phyloP scores from a whole-genome alignment of 257 asterid species.

The Paraleonurus japonicus region DNA sequence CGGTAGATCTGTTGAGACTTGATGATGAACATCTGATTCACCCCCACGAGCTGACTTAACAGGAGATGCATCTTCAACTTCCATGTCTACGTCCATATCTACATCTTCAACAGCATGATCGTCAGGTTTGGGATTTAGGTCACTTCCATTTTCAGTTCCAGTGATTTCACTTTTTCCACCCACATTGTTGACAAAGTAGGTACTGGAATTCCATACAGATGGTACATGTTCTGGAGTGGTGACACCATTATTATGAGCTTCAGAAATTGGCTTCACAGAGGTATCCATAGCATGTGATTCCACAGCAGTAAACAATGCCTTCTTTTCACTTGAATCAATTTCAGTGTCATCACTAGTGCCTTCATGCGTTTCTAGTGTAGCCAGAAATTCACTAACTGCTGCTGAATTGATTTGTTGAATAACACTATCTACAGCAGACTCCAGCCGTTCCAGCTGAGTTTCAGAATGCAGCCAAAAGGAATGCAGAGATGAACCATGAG shows the following conservation, averaged over 20 bases:
- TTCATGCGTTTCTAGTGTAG: constrained; percentile 32
- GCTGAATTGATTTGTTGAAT: constrained; percentile 31
- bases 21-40: constrained; percentile 36
- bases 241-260: constrained; percentile 34
- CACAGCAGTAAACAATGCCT: constrained; percentile 20
- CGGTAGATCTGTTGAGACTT: constrained; percentile 36
- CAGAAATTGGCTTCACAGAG: constrained; percentile 24
- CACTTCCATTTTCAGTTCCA: constrained; percentile 36
- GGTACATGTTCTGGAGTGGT: constrained; percentile 28
- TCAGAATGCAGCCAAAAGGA: constrained; percentile 85
- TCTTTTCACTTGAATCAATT: constrained; percentile 35
- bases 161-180: constrained; percentile 34
- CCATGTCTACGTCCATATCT: constrained; percentile 99
- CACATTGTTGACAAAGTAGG: constrained; percentile 25
- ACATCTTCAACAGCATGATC: constrained; percentile 59
- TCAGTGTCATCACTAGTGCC: constrained; percentile 29
- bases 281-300: constrained; percentile 33
- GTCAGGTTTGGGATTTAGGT: constrained; percentile 29
- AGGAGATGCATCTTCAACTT: constrained; percentile 75
- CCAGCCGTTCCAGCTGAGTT: constrained; percentile 56
- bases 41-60: constrained; percentile 30
- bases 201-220: constrained; percentile 17
- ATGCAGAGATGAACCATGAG: constrained; percentile 57
- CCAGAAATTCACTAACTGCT: constrained; percentile 35
- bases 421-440: constrained; percentile 43